Evolutionary conservation across 169 alveolate genomes (phyloP).

Genomic region (Plasmodium vivax): DNA sequence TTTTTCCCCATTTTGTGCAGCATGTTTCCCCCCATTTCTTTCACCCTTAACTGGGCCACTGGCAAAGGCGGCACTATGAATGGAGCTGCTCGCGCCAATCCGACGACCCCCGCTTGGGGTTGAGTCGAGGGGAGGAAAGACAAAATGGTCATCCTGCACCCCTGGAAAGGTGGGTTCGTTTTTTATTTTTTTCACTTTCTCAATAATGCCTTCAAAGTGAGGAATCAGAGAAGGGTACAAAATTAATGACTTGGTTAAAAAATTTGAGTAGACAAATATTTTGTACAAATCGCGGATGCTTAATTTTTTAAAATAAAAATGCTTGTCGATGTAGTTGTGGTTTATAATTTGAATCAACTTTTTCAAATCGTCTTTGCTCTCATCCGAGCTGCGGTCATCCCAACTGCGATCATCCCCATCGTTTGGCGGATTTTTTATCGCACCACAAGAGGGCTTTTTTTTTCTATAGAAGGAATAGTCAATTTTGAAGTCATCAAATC

Average conservation of each 20-base stretch:
- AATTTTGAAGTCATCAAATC: constrained; percentile 71
- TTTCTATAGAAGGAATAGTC: constrained; percentile 38
- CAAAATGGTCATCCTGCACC: constrained; percentile 20
- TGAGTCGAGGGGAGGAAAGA: neutral
- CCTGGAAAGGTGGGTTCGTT: constrained; percentile 5
- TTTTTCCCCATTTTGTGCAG: neutral
- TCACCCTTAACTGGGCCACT: constrained; percentile 12
- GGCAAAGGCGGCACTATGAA: neutral
- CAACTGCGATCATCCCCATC: neutral
- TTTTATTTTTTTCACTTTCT: constrained; percentile 57
- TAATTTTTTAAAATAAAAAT: constrained; percentile 48
- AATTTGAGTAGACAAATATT: constrained; percentile 64
- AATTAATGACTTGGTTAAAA: constrained; percentile 63
- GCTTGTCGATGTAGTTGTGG: constrained; percentile 29
- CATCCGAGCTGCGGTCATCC: neutral
- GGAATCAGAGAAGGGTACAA: constrained; percentile 59
- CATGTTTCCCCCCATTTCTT: neutral
- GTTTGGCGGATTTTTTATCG: neutral
- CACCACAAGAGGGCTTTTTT: neutral
- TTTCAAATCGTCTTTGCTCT: constrained; percentile 34
- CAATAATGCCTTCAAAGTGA: constrained; percentile 52
- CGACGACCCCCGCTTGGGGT: neutral
- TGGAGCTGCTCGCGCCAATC: neutral
- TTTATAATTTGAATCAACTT: constrained; percentile 55
- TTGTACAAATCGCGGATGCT: constrained; percentile 51